Evolutionary conservation across 345 rosid species (phyloP).

Genomic region (Geranium rotundifolium): DNA sequence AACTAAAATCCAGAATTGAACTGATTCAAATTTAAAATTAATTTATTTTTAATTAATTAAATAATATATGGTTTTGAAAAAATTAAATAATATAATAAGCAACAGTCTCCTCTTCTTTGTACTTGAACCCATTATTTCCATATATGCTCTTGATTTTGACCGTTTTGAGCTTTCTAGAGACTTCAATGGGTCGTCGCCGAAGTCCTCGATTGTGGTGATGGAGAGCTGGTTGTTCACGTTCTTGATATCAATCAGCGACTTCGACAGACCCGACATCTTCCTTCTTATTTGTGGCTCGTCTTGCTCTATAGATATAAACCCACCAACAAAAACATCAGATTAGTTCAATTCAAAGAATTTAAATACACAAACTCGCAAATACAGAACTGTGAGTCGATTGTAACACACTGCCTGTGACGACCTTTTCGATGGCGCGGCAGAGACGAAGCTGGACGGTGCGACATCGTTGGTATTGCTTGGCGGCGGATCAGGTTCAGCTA

Average conservation of each 20-base stretch:
- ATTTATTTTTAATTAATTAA: too few relatives aligned
- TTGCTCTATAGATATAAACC: slow-evolving; percentile 31
- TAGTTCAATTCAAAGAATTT: neutral
- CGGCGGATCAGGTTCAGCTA: slow-evolving; percentile 48
- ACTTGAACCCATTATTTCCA: slow-evolving; percentile 76
- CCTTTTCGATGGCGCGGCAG: slow-evolving; percentile 77
- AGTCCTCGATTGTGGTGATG: slow-evolving; percentile 44
- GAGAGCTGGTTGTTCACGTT: slow-evolving; percentile 44
- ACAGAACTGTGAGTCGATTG: neutral
- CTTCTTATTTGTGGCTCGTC: slow-evolving; percentile 72
- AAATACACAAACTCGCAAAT: neutral
- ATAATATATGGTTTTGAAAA: too few relatives aligned
- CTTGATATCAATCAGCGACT: slow-evolving; percentile 60
- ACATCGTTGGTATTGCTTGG: slow-evolving; percentile 63
- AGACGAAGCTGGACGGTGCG: slow-evolving; percentile 67
- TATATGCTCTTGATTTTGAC: slow-evolving; percentile 78
- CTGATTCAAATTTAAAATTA: too few relatives aligned
- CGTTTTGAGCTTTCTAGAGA: slow-evolving; percentile 57
- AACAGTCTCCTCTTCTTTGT: slow-evolving; percentile 66
- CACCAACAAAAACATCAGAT: neutral
- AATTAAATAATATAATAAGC: too few relatives aligned
- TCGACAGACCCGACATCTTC: slow-evolving; percentile 59
- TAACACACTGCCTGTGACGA: slow-evolving; percentile 39
- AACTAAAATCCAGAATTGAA: too few relatives aligned
- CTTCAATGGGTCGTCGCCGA: slow-evolving; percentile 71